phyloP scores from a whole-genome alignment of 306 rosid species.

The Herpetospermum pedunculosum region DNA sequence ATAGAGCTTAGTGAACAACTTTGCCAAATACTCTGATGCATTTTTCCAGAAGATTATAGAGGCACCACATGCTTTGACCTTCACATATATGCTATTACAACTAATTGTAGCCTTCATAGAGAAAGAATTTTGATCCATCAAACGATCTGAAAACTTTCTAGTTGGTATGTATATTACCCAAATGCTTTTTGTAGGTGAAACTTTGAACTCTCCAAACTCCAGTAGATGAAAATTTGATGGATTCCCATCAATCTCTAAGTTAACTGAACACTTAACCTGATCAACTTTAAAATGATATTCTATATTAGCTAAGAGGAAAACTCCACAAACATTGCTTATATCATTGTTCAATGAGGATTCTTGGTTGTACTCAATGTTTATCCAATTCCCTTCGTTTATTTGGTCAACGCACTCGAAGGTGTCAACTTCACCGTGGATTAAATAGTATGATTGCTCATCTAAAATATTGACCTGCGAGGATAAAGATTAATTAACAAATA shows the following conservation, averaged over 20 bases:
- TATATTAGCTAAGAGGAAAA: not conserved
- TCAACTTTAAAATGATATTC: not conserved
- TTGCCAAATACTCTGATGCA: not conserved
- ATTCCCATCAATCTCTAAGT: not conserved
- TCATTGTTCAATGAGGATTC: not conserved
- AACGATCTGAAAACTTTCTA: not conserved
- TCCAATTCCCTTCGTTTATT: not conserved
- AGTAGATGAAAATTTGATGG: not conserved
- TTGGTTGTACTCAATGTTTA: not conserved
- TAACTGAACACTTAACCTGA: not conserved
- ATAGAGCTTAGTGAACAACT: not conserved
- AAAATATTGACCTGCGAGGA: too few relatives aligned
- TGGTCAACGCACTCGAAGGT: not conserved
- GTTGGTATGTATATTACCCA: not conserved
- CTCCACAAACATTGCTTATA: slow-evolving; percentile 1
- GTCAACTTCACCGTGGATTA: too few relatives aligned
- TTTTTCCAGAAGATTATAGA: not conserved
- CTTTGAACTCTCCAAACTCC: not conserved
- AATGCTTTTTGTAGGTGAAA: not conserved
- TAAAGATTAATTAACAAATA: too few relatives aligned
- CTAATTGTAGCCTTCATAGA: not conserved
- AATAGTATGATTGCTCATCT: not conserved
- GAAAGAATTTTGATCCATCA: not conserved
- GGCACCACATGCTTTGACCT: not conserved
- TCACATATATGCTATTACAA: not conserved